These are phyloP conservation scores for Populus trichocarpa DNA, from an alignment of 441 rosid genomes.

Conservation along the genomic window DNA sequence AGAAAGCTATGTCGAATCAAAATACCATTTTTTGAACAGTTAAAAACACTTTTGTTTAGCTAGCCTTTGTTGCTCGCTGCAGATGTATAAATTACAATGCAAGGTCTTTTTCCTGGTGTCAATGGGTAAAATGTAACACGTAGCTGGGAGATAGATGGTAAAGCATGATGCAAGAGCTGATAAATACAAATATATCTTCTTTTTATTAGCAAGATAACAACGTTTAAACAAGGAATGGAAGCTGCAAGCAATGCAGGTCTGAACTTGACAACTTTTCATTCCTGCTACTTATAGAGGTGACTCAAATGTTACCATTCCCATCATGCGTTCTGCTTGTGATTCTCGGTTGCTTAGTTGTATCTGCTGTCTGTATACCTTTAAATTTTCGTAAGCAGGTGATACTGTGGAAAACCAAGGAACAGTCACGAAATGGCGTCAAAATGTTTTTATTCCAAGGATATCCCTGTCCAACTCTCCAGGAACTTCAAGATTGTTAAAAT, in stretches of 20 bases:
- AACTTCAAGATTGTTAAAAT: background rate
- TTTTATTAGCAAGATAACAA: background rate
- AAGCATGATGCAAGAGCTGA: background rate
- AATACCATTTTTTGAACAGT: conserved; percentile 62
- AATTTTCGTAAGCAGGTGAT: background rate
- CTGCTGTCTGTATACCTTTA: background rate
- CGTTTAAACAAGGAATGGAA: background rate
- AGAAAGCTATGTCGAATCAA: conserved; percentile 81
- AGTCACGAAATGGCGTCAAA: background rate
- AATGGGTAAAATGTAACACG: background rate
- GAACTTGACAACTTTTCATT: background rate
- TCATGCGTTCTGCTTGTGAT: background rate
- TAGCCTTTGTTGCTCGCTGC: background rate
- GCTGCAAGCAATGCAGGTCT: background rate
- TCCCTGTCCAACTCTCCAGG: background rate
- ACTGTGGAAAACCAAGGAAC: background rate
- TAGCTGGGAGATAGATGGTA: background rate
- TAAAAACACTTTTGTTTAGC: conserved; percentile 7
- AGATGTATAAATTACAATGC: background rate
- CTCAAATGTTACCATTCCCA: background rate
- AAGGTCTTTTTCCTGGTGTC: background rate
- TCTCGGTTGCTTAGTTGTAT: background rate
- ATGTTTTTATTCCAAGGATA: background rate
- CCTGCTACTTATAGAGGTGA: background rate
- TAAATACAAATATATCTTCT: too few species aligned